phyloP scores from a whole-genome alignment of 1,284 basidiomycete genomes.

The Cryptococcus neoformans region DNA sequence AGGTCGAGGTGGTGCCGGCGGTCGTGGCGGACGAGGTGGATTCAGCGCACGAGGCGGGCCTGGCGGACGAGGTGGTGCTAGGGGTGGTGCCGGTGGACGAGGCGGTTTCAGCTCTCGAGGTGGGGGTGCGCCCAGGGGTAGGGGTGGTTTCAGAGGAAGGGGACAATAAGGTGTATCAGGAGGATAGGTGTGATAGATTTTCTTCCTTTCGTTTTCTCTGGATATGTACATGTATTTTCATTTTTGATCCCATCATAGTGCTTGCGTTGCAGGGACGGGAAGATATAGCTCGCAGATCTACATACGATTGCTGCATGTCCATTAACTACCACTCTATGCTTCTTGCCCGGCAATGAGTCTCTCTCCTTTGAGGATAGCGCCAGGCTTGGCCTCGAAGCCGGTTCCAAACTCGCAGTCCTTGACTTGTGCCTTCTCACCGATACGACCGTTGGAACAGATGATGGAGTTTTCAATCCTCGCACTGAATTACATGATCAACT shows the following conservation, averaged over 20 bases:
- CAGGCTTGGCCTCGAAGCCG: conserved; percentile 73
- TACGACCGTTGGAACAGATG: conserved; percentile 72
- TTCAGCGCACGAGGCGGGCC: conserved; percentile 53
- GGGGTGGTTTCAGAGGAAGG: conserved; percentile 9
- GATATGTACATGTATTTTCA: conserved; percentile 3
- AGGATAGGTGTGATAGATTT: not conserved
- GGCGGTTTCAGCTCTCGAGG: conserved; percentile 29
- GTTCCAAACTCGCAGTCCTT: conserved; percentile 82
- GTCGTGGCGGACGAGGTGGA: conserved; percentile 40
- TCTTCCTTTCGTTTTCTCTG: not conserved
- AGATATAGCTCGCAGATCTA: too few relatives aligned
- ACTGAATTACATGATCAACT: conserved; percentile 51
- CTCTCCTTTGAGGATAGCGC: conserved; percentile 62
- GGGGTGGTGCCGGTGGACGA: conserved; percentile 27
- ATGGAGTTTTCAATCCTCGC: conserved; percentile 88
- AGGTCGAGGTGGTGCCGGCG: conserved; percentile 35
- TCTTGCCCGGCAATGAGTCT: conserved; percentile 55
- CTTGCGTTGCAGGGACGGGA: too few relatives aligned
- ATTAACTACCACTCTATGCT: conserved; percentile 15
- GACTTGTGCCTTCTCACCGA: conserved; percentile 76
- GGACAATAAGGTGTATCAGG: conserved; percentile 8
- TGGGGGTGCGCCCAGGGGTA: conserved; percentile 9
- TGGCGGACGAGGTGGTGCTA: conserved; percentile 46
- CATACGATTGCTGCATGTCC: not conserved
- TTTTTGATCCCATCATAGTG: too few relatives aligned